A percentile compares a stretch with the other conserved stretches of the same genome.
Conservation (phyloP, 2,329 filamentous ascomycete species). For the Cryphonectria nitschkei region DNA sequence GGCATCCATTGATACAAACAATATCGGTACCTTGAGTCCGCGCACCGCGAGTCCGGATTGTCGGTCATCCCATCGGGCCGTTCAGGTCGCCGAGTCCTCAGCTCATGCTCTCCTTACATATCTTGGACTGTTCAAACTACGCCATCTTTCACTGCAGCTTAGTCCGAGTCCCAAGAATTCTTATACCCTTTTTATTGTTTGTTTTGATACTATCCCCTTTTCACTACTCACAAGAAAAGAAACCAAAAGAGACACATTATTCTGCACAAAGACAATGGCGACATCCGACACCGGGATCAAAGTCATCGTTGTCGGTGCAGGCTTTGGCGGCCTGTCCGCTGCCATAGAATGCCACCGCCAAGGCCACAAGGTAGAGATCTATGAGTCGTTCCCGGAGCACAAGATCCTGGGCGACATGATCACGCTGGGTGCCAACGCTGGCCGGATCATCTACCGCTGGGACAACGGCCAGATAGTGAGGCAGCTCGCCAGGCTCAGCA, state of each 20-base stretch:
- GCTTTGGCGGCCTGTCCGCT: background rate
- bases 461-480: slow-evolving; percentile 5
- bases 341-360: background rate
- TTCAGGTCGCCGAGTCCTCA: background rate
- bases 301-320: background rate
- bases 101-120: background rate
- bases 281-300: background rate
- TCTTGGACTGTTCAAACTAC: background rate
- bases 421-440: slow-evolving; percentile 1
- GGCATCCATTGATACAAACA: background rate
- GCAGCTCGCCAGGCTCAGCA: background rate
- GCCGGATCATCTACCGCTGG: slow-evolving; percentile 19
- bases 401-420: background rate
- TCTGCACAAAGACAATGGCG: background rate
- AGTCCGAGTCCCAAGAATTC: background rate
- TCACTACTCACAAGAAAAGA: background rate
- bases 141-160: background rate
- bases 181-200: no score
- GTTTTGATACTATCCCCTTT: background rate
- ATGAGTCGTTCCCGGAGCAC: background rate
- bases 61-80: background rate
- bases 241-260: no score
- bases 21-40: background rate
- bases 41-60: background rate
- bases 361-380: background rate